Percentiles rank a stretch among this genome's conserved stretches.
These are phyloP conservation scores for Musa acuminata DNA, from an alignment of 176 grass and related monocot species.

Conservation along the genomic window DNA sequence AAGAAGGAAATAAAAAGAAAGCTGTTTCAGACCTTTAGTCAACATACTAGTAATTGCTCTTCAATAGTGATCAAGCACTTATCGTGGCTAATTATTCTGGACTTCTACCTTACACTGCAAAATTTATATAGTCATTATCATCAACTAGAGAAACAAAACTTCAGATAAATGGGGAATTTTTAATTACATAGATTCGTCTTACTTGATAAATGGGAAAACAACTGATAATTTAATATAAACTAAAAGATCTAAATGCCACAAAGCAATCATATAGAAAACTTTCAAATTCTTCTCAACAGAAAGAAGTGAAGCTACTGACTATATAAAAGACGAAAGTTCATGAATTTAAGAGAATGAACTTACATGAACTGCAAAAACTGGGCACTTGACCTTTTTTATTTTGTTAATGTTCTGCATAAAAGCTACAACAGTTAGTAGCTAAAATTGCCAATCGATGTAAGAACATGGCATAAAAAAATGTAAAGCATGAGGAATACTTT, in stretches of 20 bases:
- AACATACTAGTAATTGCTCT: too few relatives aligned
- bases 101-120: too few relatives aligned
- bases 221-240: neutral
- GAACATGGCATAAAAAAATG: neutral
- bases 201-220: neutral
- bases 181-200: neutral
- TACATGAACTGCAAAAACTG: slow-evolving; percentile 3
- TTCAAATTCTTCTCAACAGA: neutral
- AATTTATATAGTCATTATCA: too few relatives aligned
- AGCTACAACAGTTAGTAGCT: neutral
- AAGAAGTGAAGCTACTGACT: neutral
- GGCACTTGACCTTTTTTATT: slow-evolving; percentile 13
- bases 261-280: neutral
- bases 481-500: neutral
- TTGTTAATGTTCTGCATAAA: slow-evolving; percentile 18
- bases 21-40: too few relatives aligned
- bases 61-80: too few relatives aligned
- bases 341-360: neutral
- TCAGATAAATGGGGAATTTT: too few relatives aligned
- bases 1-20: too few relatives aligned
- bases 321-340: neutral
- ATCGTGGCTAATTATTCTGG: too few relatives aligned
- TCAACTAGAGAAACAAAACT: too few relatives aligned
- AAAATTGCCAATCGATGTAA: neutral
- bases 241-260: neutral